A percentile compares a stretch with the other conserved stretches of the same genome.
Evolutionary conservation across 371 early-diverging fungal species (phyloP).

Genomic region (Catenaria anguillulae): DNA sequence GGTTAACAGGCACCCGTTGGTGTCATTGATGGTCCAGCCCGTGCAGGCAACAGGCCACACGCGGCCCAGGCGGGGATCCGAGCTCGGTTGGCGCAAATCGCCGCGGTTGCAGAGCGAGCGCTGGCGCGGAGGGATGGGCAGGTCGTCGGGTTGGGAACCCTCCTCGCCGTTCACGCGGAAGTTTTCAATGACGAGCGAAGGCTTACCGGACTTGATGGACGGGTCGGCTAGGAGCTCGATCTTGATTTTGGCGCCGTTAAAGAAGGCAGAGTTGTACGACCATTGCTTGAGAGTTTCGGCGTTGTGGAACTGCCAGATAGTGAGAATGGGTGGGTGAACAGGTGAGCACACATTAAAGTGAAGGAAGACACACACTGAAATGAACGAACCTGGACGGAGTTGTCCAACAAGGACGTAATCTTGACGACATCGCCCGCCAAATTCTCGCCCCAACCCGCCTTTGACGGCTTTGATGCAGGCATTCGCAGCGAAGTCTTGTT

Average conservation of each 20-base stretch:
- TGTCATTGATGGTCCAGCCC: slow-evolving; percentile 6
- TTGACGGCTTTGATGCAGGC: not conserved
- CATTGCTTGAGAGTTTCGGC: slow-evolving; percentile 1
- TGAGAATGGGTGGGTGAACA: too few species aligned
- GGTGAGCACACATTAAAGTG: too few species aligned
- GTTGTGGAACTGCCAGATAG: slow-evolving; percentile 9
- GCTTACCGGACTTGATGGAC: not conserved
- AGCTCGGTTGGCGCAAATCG: not conserved
- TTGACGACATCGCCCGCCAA: not conserved
- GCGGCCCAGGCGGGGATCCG: not conserved
- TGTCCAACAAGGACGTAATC: not conserved
- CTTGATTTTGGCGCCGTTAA: too few species aligned
- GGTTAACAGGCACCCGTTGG: not conserved
- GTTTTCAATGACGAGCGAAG: not conserved
- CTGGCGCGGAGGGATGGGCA: not conserved
- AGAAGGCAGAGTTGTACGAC: slow-evolving; percentile 4
- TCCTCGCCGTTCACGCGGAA: not conserved
- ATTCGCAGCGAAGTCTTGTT: not conserved
- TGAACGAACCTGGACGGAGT: too few species aligned
- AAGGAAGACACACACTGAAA: too few species aligned
- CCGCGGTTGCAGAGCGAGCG: not conserved
- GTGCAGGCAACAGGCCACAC: slow-evolving; percentile 9
- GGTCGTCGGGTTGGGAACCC: not conserved
- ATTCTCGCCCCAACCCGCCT: not conserved
- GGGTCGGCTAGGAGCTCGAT: slow-evolving; percentile 4